phyloP scores from a whole-genome alignment of 257 asterid species.

The Cruciata laevipes region DNA sequence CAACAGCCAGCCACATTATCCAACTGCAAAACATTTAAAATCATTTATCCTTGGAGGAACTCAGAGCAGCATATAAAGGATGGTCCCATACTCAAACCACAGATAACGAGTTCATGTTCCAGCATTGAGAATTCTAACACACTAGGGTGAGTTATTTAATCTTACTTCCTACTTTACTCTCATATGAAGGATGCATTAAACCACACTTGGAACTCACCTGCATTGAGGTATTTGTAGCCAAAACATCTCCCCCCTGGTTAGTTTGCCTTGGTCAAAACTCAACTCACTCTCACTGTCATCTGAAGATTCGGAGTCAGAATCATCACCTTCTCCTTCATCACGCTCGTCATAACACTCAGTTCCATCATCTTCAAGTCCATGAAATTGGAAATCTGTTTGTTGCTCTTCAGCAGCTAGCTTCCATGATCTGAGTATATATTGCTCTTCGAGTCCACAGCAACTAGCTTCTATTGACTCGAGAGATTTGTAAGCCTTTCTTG shows the following conservation, averaged over 20 bases:
- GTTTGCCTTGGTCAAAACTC: constrained; percentile 56
- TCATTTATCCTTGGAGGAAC: neutral
- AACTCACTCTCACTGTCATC: constrained; percentile 69
- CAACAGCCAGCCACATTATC: constrained; percentile 47
- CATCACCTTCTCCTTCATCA: constrained; percentile 35
- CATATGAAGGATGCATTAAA: constrained; percentile 8
- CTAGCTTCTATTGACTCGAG: constrained; percentile 88
- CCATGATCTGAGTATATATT: too few species aligned
- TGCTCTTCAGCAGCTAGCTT: constrained; percentile 65
- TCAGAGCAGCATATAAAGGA: neutral
- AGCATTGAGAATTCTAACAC: neutral
- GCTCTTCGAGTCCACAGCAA: too few species aligned
- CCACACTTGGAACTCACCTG: constrained; percentile 47
- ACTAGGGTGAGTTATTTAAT: neutral
- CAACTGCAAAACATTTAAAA: constrained; percentile 40
- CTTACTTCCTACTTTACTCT: neutral
- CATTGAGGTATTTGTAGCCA: constrained; percentile 48
- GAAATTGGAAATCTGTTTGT: constrained; percentile 82
- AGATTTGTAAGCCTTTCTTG: constrained; percentile 64
- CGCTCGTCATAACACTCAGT: constrained; percentile 37
- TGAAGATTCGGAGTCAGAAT: constrained; percentile 46
- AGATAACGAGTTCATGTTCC: neutral
- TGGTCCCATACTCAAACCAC: neutral
- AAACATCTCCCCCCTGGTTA: constrained; percentile 32
- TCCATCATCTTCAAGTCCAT: constrained; percentile 66